Evolutionary conservation across 306 rosid species (phyloP).

Genomic region (Datisca glomerata): DNA sequence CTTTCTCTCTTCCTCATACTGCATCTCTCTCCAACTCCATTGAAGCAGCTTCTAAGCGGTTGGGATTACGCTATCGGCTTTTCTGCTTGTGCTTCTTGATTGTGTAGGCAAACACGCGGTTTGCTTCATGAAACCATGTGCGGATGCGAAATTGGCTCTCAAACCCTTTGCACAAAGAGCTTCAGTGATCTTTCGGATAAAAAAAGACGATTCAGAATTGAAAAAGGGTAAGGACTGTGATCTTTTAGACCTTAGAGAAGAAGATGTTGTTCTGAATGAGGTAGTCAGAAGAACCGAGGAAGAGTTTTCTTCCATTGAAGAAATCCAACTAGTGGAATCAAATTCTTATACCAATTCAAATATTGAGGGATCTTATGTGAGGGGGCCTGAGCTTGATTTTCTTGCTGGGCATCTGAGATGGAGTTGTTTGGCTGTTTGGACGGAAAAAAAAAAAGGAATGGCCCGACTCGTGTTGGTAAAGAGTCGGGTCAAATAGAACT

Average conservation of each 20-base stretch:
- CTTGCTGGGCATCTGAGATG: slow-evolving; percentile 2
- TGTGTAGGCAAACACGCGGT: slow-evolving; percentile 22
- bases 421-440: slow-evolving; percentile 6
- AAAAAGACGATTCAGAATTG: background rate
- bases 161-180: slow-evolving; percentile 9
- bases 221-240: background rate
- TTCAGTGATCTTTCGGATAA: background rate
- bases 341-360: background rate
- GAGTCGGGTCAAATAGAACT: too few relatives aligned
- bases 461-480: too few relatives aligned
- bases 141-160: slow-evolving; percentile 3
- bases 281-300: slow-evolving; percentile 2
- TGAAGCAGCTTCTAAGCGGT: too few relatives aligned
- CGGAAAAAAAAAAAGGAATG: slow-evolving; percentile 7
- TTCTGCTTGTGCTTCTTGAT: slow-evolving; percentile 45
- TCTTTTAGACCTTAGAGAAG: background rate
- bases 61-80: slow-evolving; percentile 57
- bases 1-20: too few relatives aligned
- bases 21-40: too few relatives aligned
- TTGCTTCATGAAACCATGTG: slow-evolving; percentile 16
- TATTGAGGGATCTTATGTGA: slow-evolving; percentile 4
- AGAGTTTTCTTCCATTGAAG: slow-evolving; percentile 7
- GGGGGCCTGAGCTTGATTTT: slow-evolving; percentile 11
- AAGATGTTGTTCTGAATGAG: background rate
- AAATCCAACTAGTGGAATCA: slow-evolving; percentile 33